Percentiles rank a stretch among this genome's conserved stretches.
Evolutionary conservation across 164 flowering plant genomes (phyloP).

Genomic region (Cinnamomum chago): DNA sequence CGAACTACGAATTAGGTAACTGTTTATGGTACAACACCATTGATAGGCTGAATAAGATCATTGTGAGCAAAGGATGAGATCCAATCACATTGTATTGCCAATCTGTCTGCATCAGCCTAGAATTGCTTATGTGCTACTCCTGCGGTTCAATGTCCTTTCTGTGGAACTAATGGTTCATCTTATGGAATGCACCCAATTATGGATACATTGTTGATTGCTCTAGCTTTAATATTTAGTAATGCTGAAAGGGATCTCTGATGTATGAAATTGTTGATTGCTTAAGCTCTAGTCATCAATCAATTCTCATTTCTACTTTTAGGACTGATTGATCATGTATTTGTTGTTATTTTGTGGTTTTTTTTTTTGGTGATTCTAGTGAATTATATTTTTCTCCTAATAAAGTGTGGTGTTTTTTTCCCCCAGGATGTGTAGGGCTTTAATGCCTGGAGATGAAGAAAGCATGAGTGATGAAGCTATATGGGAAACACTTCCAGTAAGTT

Average conservation of each 20-base stretch:
- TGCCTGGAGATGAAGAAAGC: conserved; percentile 98
- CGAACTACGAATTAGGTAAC: no score
- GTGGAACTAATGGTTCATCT: neutral
- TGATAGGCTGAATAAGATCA: no score
- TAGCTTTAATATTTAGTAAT: neutral
- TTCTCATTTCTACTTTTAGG: neutral
- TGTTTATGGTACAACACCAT: no score
- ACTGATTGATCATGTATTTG: no score
- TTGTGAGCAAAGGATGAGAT: no score
- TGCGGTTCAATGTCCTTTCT: no score
- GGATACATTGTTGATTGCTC: neutral
- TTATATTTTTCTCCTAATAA: neutral
- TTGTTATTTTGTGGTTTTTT: neutral
- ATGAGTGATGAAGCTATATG: conserved; percentile 86
- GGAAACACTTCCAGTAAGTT: conserved; percentile 96
- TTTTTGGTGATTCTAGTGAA: neutral
- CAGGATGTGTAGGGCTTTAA: conserved; percentile 90
- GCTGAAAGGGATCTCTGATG: neutral
- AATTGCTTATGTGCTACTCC: no score
- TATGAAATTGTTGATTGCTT: neutral
- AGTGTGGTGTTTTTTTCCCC: neutral
- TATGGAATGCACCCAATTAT: neutral
- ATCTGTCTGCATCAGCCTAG: no score
- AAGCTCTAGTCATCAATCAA: neutral
- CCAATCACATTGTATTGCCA: no score